Evolutionary conservation across 768 basidiomycete genomes (phyloP).

Genomic region (Rhizopogon salebrosus): DNA sequence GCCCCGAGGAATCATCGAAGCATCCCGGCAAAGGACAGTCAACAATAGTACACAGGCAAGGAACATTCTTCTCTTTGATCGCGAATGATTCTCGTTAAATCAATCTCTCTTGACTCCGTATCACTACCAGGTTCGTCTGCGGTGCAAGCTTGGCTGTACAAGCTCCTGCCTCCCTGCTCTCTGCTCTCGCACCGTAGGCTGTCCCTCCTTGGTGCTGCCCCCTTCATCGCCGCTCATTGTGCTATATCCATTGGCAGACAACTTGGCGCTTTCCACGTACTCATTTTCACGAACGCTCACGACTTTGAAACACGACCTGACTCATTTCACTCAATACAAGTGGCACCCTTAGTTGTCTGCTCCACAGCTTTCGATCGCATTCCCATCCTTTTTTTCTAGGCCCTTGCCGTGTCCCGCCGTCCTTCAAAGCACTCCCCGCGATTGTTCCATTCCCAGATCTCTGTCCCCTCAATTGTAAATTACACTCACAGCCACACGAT

Average conservation of each 20-base stretch:
- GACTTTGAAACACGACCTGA: constrained; percentile 15
- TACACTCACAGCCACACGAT: constrained; percentile 30
- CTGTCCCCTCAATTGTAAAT: constrained; percentile 20
- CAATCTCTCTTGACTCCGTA: constrained; percentile 8
- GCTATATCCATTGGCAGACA: not conserved
- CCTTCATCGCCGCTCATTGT: constrained; percentile 6
- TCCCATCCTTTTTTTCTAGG: not conserved
- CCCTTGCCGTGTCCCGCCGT: constrained; percentile 4
- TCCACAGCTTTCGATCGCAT: not conserved
- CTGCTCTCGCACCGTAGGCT: constrained; percentile 8
- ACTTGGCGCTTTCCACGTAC: constrained; percentile 1
- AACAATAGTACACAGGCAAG: constrained; percentile 27
- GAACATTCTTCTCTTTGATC: constrained; percentile 9
- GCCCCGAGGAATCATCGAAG: constrained; percentile 21
- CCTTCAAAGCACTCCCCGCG: constrained; percentile 13
- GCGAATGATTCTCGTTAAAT: constrained; percentile 15
- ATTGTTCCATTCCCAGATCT: constrained; percentile 12
- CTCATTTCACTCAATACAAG: not conserved
- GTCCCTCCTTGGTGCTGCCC: constrained; percentile 2
- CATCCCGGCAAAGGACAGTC: constrained; percentile 15
- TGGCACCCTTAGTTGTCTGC: not conserved
- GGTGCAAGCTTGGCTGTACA: constrained; percentile 13
- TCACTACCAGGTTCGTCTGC: constrained; percentile 10
- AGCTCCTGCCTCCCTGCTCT: no score
- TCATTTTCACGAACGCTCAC: constrained; percentile 23